Percentiles rank a stretch among this genome's conserved stretches.
Conservation (phyloP, 306 rosid genomes). For the Cucumis melo region DNA sequence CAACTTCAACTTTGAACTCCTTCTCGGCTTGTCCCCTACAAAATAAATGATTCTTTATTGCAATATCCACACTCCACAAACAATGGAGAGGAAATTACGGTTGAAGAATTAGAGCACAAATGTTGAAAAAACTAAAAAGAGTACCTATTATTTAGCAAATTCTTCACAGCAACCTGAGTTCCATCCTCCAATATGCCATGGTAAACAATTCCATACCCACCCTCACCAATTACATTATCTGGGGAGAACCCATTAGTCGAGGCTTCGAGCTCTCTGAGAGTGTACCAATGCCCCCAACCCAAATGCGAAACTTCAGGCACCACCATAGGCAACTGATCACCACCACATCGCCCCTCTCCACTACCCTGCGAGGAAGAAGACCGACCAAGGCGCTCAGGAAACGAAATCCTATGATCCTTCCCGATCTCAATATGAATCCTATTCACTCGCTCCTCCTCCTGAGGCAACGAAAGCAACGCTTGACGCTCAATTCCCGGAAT, state of each 20-base stretch:
- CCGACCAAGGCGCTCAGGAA: slow-evolving; percentile 41
- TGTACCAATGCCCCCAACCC: slow-evolving; percentile 95
- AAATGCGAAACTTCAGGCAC: slow-evolving; percentile 88
- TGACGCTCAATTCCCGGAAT: slow-evolving; percentile 21
- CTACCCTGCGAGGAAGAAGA: slow-evolving; percentile 38
- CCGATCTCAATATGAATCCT: slow-evolving; percentile 68
- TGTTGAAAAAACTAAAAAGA: background rate
- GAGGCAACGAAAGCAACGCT: slow-evolving; percentile 23
- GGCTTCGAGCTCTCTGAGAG: slow-evolving; percentile 79
- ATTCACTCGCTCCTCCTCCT: slow-evolving; percentile 41
- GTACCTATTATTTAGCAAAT: slow-evolving; percentile 74
- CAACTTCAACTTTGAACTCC: slow-evolving; percentile 87
- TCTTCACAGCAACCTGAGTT: slow-evolving; percentile 57
- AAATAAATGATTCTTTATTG: slow-evolving; percentile 3
- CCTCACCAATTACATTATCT: slow-evolving; percentile 77
- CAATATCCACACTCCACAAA: background rate
- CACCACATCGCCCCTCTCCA: slow-evolving; percentile 30
- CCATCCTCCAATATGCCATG: slow-evolving; percentile 60
- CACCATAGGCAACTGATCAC: slow-evolving; percentile 39
- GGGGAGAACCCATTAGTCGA: slow-evolving; percentile 48
- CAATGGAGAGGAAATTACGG: background rate
- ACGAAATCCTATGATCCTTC: slow-evolving; percentile 58
- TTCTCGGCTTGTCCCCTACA: slow-evolving; percentile 85
- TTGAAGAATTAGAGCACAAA: background rate
- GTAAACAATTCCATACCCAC: slow-evolving; percentile 84